phyloP scores from a whole-genome alignment of 1,284 basidiomycete genomes.

The Ganoderma meredithae region DNA sequence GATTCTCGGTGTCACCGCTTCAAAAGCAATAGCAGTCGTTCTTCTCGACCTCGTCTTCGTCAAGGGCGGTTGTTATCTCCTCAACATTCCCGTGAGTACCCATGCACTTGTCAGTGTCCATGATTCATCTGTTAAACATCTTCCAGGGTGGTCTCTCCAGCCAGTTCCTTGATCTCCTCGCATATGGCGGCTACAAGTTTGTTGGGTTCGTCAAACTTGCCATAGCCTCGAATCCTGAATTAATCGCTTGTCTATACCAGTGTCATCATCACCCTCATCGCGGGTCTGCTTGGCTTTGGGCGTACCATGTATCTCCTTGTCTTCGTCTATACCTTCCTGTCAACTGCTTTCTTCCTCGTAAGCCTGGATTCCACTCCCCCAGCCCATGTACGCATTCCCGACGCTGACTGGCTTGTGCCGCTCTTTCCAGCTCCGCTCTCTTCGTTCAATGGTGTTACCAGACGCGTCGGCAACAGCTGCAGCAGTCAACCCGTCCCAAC shows the following conservation, averaged over 20 bases:
- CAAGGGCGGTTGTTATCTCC: constrained; percentile 90
- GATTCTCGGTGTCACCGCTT: constrained; percentile 87
- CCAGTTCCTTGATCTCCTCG: constrained; percentile 76
- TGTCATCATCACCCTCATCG: constrained; percentile 75
- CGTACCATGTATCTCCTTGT: constrained; percentile 72
- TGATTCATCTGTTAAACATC: background rate
- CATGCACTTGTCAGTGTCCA: background rate
- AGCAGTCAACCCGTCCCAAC: constrained; percentile 78
- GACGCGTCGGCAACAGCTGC: constrained; percentile 57
- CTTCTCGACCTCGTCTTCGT: constrained; percentile 89
- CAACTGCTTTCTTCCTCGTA: constrained; percentile 95
- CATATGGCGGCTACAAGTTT: constrained; percentile 97
- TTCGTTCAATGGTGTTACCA: constrained; percentile 91
- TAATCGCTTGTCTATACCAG: constrained; percentile 44
- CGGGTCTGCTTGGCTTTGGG: constrained; percentile 66
- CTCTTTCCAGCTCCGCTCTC: constrained; percentile 77
- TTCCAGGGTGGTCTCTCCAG: constrained; percentile 57
- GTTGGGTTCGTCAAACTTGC: constrained; percentile 72
- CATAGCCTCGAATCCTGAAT: constrained; percentile 8
- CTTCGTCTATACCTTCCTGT: constrained; percentile 87
- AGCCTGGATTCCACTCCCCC: constrained; percentile 41
- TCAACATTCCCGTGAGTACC: constrained; percentile 41
- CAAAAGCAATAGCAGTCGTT: constrained; percentile 83
- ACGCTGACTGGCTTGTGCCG: background rate
- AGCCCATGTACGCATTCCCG: background rate